These are phyloP conservation scores for Saccharomycopsis amapae DNA, from an alignment of 805 yeast species.

Conservation along the genomic window DNA sequence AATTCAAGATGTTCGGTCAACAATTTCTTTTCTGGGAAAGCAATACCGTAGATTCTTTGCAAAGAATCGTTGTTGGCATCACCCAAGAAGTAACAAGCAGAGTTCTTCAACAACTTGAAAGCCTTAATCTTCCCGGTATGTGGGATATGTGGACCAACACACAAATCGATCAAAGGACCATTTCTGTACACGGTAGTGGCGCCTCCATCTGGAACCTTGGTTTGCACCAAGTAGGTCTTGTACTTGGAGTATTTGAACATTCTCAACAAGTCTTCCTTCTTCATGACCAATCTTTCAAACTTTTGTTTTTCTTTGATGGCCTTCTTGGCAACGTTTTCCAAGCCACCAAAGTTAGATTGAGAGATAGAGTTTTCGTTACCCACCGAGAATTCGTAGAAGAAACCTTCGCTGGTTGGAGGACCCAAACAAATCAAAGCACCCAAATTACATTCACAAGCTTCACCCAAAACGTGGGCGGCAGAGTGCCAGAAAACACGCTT, in stretches of 20 bases:
- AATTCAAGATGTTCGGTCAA: conserved; percentile 94
- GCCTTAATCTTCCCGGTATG: conserved; percentile 96
- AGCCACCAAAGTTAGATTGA: conserved; percentile 72
- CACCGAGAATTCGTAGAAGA: conserved; percentile 92
- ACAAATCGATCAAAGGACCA: conserved; percentile 93
- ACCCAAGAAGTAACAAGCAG: conserved; percentile 93
- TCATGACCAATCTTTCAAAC: conserved; percentile 86
- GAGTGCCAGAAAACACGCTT: conserved; percentile 98
- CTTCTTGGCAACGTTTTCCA: conserved; percentile 81
- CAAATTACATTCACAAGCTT: conserved; percentile 92
- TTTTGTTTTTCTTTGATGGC: conserved; percentile 93
- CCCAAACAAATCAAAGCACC: conserved; percentile 93
- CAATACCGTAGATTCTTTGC: conserved; percentile 95
- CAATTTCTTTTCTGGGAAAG: conserved; percentile 95
- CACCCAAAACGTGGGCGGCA: conserved; percentile 96
- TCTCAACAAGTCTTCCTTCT: conserved; percentile 82
- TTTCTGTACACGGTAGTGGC: conserved; percentile 96
- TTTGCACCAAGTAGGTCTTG: conserved; percentile 77
- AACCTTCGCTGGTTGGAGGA: conserved; percentile 97
- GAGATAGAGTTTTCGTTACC: conserved; percentile 67
- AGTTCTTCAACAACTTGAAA: conserved; percentile 87
- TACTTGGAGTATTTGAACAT: conserved; percentile 96
- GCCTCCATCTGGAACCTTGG: conserved; percentile 93
- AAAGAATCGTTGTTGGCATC: conserved; percentile 88
- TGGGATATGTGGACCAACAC: conserved; percentile 97